Evolutionary conservation across 495 filamentous ascomycete species (phyloP).

Genomic region (Penicillium subrubescens): DNA sequence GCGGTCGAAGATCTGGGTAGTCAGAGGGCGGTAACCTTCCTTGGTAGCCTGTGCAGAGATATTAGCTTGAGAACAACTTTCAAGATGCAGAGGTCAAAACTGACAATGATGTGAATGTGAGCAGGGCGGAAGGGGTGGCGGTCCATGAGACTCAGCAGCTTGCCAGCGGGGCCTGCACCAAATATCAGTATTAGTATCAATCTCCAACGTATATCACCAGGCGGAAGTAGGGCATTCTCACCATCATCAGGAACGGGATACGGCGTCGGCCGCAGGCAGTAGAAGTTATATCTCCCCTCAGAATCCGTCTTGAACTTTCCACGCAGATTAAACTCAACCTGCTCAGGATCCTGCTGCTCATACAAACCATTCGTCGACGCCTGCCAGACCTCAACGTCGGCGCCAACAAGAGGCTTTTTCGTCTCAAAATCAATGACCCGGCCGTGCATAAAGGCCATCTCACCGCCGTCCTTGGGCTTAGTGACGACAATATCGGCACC

Average conservation of each 20-base stretch:
- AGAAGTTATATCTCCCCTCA: constrained; percentile 66
- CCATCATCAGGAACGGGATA: constrained; percentile 75
- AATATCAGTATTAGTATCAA: background rate
- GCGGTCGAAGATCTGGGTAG: constrained; percentile 74
- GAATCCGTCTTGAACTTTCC: constrained; percentile 69
- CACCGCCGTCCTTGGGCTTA: constrained; percentile 47
- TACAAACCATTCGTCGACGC: constrained; percentile 77
- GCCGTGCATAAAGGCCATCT: constrained; percentile 65
- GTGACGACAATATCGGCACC: constrained; percentile 66
- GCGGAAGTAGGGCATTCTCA: constrained; percentile 18
- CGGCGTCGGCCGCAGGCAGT: constrained; percentile 67
- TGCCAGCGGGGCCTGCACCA: constrained; percentile 43
- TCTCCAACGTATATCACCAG: background rate
- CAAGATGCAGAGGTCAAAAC: constrained; percentile 15
- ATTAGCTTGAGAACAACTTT: constrained; percentile 11
- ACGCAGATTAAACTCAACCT: constrained; percentile 73
- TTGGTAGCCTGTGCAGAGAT: constrained; percentile 36
- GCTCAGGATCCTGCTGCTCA: constrained; percentile 73
- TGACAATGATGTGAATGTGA: constrained; percentile 82
- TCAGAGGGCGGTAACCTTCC: constrained; percentile 58
- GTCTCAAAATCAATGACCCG: constrained; percentile 58
- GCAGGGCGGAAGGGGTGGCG: constrained; percentile 80
- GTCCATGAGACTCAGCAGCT: constrained; percentile 58
- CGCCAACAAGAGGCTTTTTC: constrained; percentile 60
- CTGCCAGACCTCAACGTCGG: constrained; percentile 76